Conservation (phyloP, 768 basidiomycete genomes). For the Suillus ampliporus region DNA sequence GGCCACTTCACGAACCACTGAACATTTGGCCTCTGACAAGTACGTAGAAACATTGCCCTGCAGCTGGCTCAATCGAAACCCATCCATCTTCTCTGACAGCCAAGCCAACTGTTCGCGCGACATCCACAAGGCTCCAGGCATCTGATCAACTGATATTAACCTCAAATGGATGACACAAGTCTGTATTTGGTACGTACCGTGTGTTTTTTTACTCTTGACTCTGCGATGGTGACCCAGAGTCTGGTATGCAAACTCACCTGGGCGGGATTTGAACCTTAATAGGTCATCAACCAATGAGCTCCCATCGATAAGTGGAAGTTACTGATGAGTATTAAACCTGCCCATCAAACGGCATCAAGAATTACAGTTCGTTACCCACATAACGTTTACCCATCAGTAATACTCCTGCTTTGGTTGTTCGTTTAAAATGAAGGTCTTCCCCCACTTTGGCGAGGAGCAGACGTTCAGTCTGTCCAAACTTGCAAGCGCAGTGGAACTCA, state of each 20-base stretch:
- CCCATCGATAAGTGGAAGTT: not conserved
- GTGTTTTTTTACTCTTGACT: not conserved
- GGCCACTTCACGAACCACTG: conserved; percentile 4
- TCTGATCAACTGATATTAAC: not conserved
- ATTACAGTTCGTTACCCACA: not conserved
- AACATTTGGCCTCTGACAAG: not conserved
- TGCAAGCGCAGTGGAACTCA: not conserved
- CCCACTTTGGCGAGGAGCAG: not conserved
- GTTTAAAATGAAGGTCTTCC: not conserved
- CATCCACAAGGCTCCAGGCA: not conserved
- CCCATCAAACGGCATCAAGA: not conserved
- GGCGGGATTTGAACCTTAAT: no score
- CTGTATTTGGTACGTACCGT: not conserved
- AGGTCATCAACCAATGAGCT: no score
- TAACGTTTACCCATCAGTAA: not conserved
- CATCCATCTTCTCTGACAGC: conserved; percentile 3
- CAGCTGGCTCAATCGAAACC: not conserved
- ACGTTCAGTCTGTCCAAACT: not conserved
- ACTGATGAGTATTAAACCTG: not conserved
- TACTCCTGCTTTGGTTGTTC: not conserved
- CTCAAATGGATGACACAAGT: not conserved
- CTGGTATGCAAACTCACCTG: no score
- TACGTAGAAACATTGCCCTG: not conserved
- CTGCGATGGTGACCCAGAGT: no score
- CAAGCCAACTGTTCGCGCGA: not conserved